Base-by-base conservation (phyloP, 1,284 basidiomycete genomes). In the Prillingera fragicola region DNA sequence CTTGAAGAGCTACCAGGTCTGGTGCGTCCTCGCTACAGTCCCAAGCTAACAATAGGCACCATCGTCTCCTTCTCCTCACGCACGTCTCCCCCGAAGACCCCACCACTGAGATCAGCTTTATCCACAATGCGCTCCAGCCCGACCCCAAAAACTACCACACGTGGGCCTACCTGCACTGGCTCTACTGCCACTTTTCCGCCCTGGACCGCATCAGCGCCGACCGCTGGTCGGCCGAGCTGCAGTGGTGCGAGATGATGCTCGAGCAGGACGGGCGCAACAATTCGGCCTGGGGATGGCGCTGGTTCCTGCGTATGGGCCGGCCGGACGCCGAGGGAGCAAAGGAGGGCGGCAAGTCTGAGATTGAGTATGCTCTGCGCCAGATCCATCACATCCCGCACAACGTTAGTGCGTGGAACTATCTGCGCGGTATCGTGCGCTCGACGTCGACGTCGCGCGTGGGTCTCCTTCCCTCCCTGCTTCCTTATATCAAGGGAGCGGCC, bases 91-190 rank as follows among this genome's bases (percentile, higher is more conserved):
- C 79, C 32, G 65, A 74, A 36, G 76, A 80, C 35, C 59, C 66
- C 2, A 12, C 36, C 17, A 31, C 45, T 72, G 91, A 96, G 69
- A 81, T 96, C 46, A 75, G 69, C 18, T 94, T 94, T 69, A 83
- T 90, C 60, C 78, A 81, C 42, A 70, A 73, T 38, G 81, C 81
- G 0, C 79, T 96, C 29, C 67, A 77, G 8, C 75, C 72, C 17
- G 91, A 96, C 65, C 72, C 80, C 37, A 96, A 96, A 77, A 96
- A 95, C 73, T 95, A 95, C 66, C 90, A 95, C 70, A 94, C 90
- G 0, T 95, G 90, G 90, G 85, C 85, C 5, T 91, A 92, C 69
- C 78, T 90, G 7, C 89, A 95, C 67, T 94, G 87, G 86, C 70
- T 89, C 10, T 79, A 91, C 38, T 81, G 83, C n/a, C 80, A 84